Conservation (phyloP, 495 filamentous ascomycete species). For the Penicillium dipodomyicola region DNA sequence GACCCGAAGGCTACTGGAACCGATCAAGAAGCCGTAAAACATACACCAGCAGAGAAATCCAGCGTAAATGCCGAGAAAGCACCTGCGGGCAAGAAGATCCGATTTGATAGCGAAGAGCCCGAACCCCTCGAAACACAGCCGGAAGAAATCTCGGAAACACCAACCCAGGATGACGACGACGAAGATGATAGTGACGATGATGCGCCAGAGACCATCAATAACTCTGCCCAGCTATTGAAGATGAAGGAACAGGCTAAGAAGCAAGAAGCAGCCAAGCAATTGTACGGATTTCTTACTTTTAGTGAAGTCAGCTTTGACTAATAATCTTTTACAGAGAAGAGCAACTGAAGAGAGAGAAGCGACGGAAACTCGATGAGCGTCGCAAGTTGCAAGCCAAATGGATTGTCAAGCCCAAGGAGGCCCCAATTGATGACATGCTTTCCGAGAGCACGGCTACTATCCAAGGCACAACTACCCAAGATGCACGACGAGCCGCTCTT, state of each 20-base stretch:
- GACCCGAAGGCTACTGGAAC: constrained; percentile 22
- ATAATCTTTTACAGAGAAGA: constrained; percentile 37
- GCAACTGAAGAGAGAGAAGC: constrained; percentile 45
- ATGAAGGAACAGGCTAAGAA: constrained; percentile 45
- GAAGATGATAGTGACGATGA: constrained; percentile 45
- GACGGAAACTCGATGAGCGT: constrained; percentile 47
- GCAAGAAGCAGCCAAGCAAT: constrained; percentile 36
- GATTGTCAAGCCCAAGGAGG: constrained; percentile 34
- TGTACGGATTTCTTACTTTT: constrained; percentile 23
- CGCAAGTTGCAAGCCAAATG: constrained; percentile 49
- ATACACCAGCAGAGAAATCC: constrained; percentile 15
- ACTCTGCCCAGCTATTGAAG: constrained; percentile 42
- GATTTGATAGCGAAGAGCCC: constrained; percentile 49
- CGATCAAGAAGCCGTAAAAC: constrained; percentile 14
- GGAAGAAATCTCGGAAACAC: constrained; percentile 24
- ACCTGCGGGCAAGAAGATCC: constrained; percentile 31
- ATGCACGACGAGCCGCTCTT: constrained; percentile 38
- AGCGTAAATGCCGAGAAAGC: constrained; percentile 15
- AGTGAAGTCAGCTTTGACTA: constrained; percentile 13
- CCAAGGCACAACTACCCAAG: constrained; percentile 42
- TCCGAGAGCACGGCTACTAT: constrained; percentile 45
- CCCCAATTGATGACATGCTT: constrained; percentile 31
- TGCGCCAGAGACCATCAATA: constrained; percentile 51
- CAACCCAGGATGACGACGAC: constrained; percentile 27
- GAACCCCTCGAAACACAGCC: constrained; percentile 23